Conservation (phyloP, 208 protist species). For the Acanthamoeba pearcei region DNA sequence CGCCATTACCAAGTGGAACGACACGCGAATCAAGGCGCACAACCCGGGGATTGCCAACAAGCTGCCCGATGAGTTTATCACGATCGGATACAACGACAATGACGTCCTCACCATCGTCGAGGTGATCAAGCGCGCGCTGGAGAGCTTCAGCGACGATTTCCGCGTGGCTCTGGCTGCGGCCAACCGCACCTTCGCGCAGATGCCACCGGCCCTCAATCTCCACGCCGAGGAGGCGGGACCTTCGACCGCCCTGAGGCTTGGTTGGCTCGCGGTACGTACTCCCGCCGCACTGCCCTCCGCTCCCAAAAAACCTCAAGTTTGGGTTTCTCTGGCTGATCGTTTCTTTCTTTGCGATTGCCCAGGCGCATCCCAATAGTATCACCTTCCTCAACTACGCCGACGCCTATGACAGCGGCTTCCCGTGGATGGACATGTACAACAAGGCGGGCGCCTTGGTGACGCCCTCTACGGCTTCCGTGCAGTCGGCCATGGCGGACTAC, state of each 20-base stretch:
- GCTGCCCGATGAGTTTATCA: background rate
- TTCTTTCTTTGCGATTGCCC: too few species aligned
- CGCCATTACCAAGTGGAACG: background rate
- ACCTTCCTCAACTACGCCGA: conserved; percentile 24
- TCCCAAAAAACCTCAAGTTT: background rate
- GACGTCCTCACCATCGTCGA: background rate
- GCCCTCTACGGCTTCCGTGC: background rate
- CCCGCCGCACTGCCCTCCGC: too few species aligned
- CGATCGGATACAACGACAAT: background rate
- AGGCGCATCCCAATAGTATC: background rate
- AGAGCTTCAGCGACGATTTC: conserved; percentile 12
- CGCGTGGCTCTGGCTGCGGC: background rate
- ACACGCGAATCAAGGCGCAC: background rate
- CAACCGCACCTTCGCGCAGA: background rate
- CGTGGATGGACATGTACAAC: conserved; percentile 22
- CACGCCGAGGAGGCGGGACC: background rate
- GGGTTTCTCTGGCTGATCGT: background rate
- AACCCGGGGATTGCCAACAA: background rate
- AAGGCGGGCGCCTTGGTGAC: background rate
- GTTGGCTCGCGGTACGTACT: background rate
- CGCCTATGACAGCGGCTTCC: background rate
- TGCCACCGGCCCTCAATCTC: background rate
- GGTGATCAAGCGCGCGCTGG: background rate
- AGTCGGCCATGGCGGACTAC: background rate
- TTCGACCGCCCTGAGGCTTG: background rate